Evolutionary conservation across 1,284 basidiomycete species (phyloP), one percentile per base, ranked within the genome.

Genomic region (Cutaneotrichosporon sp.): DNA sequence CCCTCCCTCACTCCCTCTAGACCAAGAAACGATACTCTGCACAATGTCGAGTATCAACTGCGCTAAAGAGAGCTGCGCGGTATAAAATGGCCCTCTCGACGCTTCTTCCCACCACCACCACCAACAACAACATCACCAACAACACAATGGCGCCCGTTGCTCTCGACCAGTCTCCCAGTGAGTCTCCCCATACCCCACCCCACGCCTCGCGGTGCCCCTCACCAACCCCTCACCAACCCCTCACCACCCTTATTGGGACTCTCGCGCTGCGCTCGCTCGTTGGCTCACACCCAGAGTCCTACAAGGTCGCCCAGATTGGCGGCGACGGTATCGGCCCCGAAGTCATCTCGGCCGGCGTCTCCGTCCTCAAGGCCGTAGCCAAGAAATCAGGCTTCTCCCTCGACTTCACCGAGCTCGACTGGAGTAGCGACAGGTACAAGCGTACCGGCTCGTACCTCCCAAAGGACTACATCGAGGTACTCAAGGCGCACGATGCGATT

Each of bases 301-400:
- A 51, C 50, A 51, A 51, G 50, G 84, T 86, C 60, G 85, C 85
- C 26, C 83, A 84, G 40, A 82, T 87, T 30, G 82, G 85, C 18
- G 86, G 84, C n/a, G 86, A 87, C 73, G 72, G 72, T 32, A 86
- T 86, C 66, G 85, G 85, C 1, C 75, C 81, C 60, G 85, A 86
- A 70, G 84, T 85, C 11, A 83, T 83, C 60, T 61, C 65, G 10
- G 79, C 82, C 76, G 66, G 80, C 76, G 30, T 84, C 4, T 61
- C 52, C 16, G 83, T 83, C 34, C 63, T 69, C 42, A 71, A 76
- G 66, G 50, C 50, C 50, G 50, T 51, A 32, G 73, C 69, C n/a
- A 70, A 69, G 64, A 72, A 70, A 62, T 42, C 69, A 13, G 73
- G 50, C 50, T 51, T 51, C 30, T 1, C 22, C 50, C 22, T 51